These are phyloP conservation scores for Hyparrhenia diplandra DNA, from an alignment of 176 grass and related monocot genomes.

Conservation along the genomic window DNA sequence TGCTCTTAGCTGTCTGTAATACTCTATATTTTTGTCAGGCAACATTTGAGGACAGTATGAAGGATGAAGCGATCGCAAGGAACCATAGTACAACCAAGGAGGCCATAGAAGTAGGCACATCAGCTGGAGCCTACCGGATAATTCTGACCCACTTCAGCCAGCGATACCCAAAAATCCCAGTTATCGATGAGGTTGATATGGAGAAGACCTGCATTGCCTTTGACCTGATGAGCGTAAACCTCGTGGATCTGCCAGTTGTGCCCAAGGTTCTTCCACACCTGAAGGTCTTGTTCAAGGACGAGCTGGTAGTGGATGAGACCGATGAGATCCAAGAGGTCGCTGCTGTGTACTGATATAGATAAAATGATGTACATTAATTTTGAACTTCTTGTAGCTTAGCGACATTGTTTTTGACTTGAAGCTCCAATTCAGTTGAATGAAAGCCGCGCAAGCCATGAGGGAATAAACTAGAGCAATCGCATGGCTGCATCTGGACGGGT, in stretches of 20 bases:
- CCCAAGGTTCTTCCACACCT: slow-evolving; percentile 77
- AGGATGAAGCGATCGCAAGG: slow-evolving; percentile 73
- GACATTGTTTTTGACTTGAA: slow-evolving; percentile 19
- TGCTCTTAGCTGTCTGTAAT: slow-evolving; percentile 19
- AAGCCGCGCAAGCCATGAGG: not conserved
- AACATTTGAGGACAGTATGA: slow-evolving; percentile 92
- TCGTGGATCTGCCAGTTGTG: slow-evolving; percentile 60
- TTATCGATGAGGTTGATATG: slow-evolving; percentile 74
- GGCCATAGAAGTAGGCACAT: slow-evolving; percentile 70
- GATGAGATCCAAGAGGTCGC: slow-evolving; percentile 67
- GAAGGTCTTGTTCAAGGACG: slow-evolving; percentile 75
- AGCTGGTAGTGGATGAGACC: slow-evolving; percentile 50
- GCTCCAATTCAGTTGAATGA: slow-evolving; percentile 19
- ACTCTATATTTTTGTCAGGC: slow-evolving; percentile 76
- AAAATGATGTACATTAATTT: slow-evolving; percentile 6
- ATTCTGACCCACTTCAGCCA: slow-evolving; percentile 96
- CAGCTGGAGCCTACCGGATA: slow-evolving; percentile 71
- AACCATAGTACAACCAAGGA: slow-evolving; percentile 98
- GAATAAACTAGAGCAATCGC: not conserved
- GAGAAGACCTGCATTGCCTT: slow-evolving; percentile 82
- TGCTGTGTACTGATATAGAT: slow-evolving; percentile 34
- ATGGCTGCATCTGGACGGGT: not conserved
- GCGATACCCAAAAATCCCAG: slow-evolving; percentile 92
- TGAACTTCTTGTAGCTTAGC: not conserved
- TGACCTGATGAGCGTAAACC: slow-evolving; percentile 82